Base-by-base conservation (phyloP, 176 grass and related monocot genomes). In the Cenchrus purpureus region DNA sequence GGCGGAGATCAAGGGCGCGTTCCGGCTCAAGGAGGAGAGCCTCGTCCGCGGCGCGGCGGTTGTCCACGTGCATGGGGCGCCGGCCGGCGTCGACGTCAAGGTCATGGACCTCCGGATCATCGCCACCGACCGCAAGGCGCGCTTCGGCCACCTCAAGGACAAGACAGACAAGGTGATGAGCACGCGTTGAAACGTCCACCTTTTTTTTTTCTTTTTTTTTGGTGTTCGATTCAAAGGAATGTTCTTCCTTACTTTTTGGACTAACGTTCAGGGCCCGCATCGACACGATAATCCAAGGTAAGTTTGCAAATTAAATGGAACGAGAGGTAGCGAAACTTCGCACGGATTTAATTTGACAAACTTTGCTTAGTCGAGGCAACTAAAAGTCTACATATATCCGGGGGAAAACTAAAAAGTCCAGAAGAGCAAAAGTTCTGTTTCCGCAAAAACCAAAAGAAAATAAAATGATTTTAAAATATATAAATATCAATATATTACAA, bases 1-100 rank as follows among this genome's bases (percentile, higher is more conserved):
- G 90, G 75, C 88, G 71, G 93, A 95, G 86, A 80, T 95, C 63
- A 91, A 89, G 83, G 93, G 93, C 53, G 82, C 88, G 31, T 92
- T 95, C 71, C 80, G 90, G 71, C 80, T 90, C 44, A 91, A 90
- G 82, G 31, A 37, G 45, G 20, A 37, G 25, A 59, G 37, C 56
- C 83, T 45, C 11, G 37, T 62, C 10, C 57, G 63, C 16, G 69
- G 17, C 17, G 59, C 73, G 20, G 46, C 46, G 40, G 83, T 58
- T 6, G 56, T 86, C 5, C 66, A 85, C 40, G 56, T 91, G n/a
- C 90, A 88, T 7, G 89, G 89, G 6, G 69, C 85, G 16, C 74
- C 85, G 0, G 62, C 80, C 5, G 85, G 89, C 16, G 81, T 91
- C 1, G 89, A 91, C 52, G 43, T 91, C 0, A 91, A 50, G 81